These are phyloP conservation scores for Caloboletus firmus DNA, from an alignment of 1,284 basidiomycete genomes.

Conservation along the genomic window DNA sequence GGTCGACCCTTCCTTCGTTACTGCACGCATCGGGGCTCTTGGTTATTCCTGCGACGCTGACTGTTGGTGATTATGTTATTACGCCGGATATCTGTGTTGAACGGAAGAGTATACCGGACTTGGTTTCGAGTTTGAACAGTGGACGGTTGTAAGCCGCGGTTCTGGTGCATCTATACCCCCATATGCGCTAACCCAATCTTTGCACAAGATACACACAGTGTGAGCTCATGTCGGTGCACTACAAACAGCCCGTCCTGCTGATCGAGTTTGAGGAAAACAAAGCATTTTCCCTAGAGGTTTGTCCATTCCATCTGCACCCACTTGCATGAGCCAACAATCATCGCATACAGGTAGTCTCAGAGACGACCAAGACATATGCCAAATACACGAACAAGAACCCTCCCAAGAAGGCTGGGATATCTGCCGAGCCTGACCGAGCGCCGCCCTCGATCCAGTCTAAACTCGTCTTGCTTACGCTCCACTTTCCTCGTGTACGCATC, in stretches of 20 bases:
- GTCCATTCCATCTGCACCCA: conserved; percentile 21
- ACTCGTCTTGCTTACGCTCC: conserved; percentile 83
- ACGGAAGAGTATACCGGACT: conserved; percentile 90
- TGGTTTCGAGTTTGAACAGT: conserved; percentile 90
- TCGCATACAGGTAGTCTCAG: conserved; percentile 49
- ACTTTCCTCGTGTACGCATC: conserved; percentile 89
- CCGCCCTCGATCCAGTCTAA: conserved; percentile 77
- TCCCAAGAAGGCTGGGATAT: conserved; percentile 49
- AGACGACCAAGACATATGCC: conserved; percentile 61
- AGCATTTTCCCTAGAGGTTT: conserved; percentile 85
- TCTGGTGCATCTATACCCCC: not conserved
- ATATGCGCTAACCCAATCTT: not conserved
- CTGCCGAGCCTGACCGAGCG: conserved; percentile 43
- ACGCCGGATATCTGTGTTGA: conserved; percentile 96
- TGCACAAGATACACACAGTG: conserved; percentile 87
- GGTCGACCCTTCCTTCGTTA: conserved; percentile 88
- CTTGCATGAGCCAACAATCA: conserved; percentile 1
- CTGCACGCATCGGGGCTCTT: conserved; percentile 82
- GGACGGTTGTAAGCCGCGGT: conserved; percentile 77
- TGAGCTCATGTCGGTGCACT: conserved; percentile 95
- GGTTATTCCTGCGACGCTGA: conserved; percentile 88
- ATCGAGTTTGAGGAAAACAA: conserved; percentile 99
- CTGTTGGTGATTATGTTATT: conserved; percentile 95
- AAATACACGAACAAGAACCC: conserved; percentile 55
- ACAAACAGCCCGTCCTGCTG: conserved; percentile 91